Evolutionary conservation across 2,329 filamentous ascomycete genomes (phyloP), one percentile per base, ranked within the genome.

Genomic region (Apiospora koreana): DNA sequence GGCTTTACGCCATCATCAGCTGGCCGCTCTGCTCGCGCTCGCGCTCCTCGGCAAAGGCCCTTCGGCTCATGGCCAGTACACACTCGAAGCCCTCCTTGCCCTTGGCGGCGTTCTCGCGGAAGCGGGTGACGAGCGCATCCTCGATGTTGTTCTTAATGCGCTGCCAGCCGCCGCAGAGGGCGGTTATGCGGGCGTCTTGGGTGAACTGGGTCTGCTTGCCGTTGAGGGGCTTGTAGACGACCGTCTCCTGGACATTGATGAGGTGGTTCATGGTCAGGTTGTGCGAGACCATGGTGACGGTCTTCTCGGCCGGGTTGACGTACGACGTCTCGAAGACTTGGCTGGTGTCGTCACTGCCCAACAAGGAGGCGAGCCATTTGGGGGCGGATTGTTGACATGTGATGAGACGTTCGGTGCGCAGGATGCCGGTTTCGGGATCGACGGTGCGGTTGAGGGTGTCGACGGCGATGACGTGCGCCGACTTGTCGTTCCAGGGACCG

Each of bases 401-500:
- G 80, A 90, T 90, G 75, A 90, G 84, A 58, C 88, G 87, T 76
- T 90, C 88, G 38, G 88, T 90, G 73, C 87, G 86, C 70, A 90
- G 86, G 77, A 90, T 88, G 74, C 88, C 88, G 16, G 88, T 89
- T 28, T 79, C 79, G 1, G 85, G 80, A 76, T 90, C 87, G 80
- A 90, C 85, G 67, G 75, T 75, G 64, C 96, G 93, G 68, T 91
- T 92, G 77, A 99, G 83, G 18, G 95, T 98, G 84, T 99, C 96
- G 78, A 98, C 96, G 75, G 94, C 95, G 75, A 97, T 91, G 75
- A 99, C 96, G 82, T 99, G 96, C 50, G 94, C 94, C n/a, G 93
- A 95, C 84, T 97, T 96, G 82, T 98, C 93, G 86, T 99, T 99
- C 95, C 96, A 98, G 25, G 95, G 95, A 78, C 94, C 97, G 84